Evolutionary conservation across 768 basidiomycete genomes (phyloP).

Genomic region (Auricularia auricula-judae): DNA sequence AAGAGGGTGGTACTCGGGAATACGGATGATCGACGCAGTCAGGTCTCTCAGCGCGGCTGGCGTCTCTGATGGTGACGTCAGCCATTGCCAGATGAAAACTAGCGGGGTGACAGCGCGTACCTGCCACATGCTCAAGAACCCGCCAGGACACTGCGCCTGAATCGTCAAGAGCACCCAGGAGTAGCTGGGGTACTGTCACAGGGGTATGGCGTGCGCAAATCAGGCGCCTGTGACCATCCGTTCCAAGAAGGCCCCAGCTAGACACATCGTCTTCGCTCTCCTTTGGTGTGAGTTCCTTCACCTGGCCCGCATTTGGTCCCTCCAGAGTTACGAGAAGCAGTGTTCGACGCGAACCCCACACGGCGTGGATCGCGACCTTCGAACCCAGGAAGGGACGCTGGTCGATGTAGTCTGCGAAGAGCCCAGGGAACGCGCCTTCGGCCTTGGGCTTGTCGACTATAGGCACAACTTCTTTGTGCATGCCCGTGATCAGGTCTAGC

Average conservation of each 20-base stretch:
- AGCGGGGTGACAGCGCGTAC: background rate
- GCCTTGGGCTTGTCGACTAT: conserved; percentile 27
- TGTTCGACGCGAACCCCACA: conserved; percentile 43
- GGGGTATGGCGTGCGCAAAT: conserved; percentile 42
- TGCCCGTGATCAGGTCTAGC: conserved; percentile 21
- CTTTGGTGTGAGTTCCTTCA: conserved; percentile 33
- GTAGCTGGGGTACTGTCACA: conserved; percentile 33
- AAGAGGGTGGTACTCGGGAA: conserved; percentile 38
- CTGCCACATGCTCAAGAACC: conserved; percentile 31
- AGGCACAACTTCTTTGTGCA: conserved; percentile 26
- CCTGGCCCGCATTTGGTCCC: conserved; percentile 21
- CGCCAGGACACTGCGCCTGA: conserved; percentile 21
- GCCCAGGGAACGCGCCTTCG: conserved; percentile 43
- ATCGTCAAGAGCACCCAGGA: conserved; percentile 31
- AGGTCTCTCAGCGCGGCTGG: conserved; percentile 24
- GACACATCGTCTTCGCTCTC: conserved; percentile 20
- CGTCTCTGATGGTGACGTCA: conserved; percentile 9
- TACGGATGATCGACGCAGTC: conserved; percentile 31
- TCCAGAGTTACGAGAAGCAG: conserved; percentile 34
- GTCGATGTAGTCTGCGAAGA: conserved; percentile 44
- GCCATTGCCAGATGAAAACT: conserved; percentile 25
- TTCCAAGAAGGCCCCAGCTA: conserved; percentile 46
- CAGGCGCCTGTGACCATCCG: conserved; percentile 31
- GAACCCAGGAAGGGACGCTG: conserved; percentile 28
- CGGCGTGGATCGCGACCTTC: conserved; percentile 33